phyloP scores from a whole-genome alignment of 305 asterid genomes.

The Fraxinus greggii region DNA sequence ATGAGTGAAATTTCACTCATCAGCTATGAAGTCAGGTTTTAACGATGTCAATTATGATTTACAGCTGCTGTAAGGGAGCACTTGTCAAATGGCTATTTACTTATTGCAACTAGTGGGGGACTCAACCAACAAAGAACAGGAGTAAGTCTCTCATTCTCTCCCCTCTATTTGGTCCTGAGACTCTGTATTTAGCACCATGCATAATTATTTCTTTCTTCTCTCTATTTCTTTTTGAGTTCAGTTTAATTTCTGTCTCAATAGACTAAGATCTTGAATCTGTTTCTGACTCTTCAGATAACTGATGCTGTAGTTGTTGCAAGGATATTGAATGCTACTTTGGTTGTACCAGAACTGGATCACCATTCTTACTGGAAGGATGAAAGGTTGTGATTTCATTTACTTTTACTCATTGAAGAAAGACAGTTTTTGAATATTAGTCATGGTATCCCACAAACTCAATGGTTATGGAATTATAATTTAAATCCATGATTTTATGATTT shows the following conservation, averaged over 20 bases:
- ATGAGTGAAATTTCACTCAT: too few species aligned
- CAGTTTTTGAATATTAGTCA: neutral
- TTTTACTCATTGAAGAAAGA: neutral
- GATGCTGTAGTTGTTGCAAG: conserved; percentile 38
- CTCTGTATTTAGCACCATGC: neutral
- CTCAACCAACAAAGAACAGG: conserved; percentile 24
- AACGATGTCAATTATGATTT: neutral
- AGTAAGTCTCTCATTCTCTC: neutral
- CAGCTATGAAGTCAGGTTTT: neutral
- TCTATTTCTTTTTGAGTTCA: neutral
- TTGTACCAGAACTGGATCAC: conserved; percentile 34
- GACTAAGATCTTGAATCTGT: neutral
- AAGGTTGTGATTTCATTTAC: conserved; percentile 16
- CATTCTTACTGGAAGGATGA: conserved; percentile 39
- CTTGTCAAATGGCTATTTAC: conserved; percentile 13
- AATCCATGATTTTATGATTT: neutral
- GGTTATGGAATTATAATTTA: neutral
- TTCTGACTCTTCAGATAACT: conserved; percentile 21
- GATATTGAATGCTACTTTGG: conserved; percentile 35
- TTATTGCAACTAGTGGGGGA: conserved; percentile 25
- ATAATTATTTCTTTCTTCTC: neutral
- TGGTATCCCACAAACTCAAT: neutral
- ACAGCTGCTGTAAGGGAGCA: neutral
- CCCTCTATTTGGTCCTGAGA: neutral
- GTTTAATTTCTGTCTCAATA: neutral